These are phyloP conservation scores for Suillus variegatus DNA, from an alignment of 768 basidiomycete genomes.

Conservation along the genomic window DNA sequence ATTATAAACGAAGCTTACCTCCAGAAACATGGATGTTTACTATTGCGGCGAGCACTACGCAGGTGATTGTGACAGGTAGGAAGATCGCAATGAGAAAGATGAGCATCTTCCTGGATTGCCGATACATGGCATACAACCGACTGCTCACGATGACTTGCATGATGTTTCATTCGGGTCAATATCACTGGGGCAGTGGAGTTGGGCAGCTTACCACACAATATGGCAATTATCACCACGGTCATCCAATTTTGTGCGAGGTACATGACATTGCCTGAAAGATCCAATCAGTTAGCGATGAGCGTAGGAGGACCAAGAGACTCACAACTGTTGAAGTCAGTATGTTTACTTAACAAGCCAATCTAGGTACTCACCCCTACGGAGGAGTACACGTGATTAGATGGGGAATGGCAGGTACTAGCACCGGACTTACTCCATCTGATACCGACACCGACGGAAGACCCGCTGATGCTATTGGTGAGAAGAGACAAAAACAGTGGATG, in stretches of 20 bases:
- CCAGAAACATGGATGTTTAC: background rate
- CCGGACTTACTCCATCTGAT: background rate
- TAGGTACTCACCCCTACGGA: background rate
- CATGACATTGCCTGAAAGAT: background rate
- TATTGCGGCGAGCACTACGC: background rate
- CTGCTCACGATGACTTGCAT: background rate
- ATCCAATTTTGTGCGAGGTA: background rate
- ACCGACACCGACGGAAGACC: background rate
- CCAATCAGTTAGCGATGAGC: background rate
- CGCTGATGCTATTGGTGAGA: background rate
- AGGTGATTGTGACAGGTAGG: background rate
- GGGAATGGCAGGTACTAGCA: background rate
- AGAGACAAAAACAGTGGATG: background rate
- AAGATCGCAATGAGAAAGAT: background rate
- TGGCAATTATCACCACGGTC: background rate
- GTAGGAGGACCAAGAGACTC: background rate
- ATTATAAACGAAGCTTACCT: background rate
- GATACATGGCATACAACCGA: constrained; percentile 3
- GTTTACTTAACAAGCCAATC: too few species aligned
- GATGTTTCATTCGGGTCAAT: background rate
- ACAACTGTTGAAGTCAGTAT: background rate
- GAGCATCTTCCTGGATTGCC: background rate
- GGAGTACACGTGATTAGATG: background rate
- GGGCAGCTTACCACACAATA: background rate
- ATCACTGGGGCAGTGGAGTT: background rate